Conservation (phyloP, 2,329 filamentous ascomycete genomes). For the Curvularia sp. region DNA sequence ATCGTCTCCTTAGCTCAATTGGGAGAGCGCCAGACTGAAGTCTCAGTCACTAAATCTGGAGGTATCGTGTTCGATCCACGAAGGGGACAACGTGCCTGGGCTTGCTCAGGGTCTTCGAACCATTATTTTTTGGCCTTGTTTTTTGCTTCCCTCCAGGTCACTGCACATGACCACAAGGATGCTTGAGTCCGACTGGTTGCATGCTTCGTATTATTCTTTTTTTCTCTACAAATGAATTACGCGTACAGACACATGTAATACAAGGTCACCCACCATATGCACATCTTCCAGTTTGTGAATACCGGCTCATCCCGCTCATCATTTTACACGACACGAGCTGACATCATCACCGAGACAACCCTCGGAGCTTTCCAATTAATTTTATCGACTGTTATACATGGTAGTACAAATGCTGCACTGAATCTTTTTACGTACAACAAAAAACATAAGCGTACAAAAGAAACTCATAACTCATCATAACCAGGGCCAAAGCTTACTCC, state of each 20-base stretch:
- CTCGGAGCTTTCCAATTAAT: neutral
- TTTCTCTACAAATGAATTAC: neutral
- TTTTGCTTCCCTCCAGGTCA: neutral
- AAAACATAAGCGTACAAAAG: neutral
- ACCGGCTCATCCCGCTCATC: neutral
- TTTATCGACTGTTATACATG: neutral
- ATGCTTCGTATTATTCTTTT: neutral
- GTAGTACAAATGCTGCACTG: neutral
- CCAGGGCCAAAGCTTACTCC: neutral
- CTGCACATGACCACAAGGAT: neutral
- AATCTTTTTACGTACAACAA: neutral
- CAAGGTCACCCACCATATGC: neutral
- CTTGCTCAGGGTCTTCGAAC: conserved; percentile 22
- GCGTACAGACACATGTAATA: neutral
- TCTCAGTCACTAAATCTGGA: conserved; percentile 35
- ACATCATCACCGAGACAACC: neutral
- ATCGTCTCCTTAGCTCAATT: conserved; percentile 42
- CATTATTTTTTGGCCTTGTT: conserved; percentile 11
- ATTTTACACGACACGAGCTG: neutral
- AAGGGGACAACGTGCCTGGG: conserved; percentile 35
- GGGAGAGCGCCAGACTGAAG: conserved; percentile 45
- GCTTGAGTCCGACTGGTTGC: neutral
- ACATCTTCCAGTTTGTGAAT: neutral
- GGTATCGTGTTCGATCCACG: conserved; percentile 28
- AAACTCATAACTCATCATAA: neutral